Conservation (phyloP, 768 basidiomycete species). For the Agaricus blazei region DNA sequence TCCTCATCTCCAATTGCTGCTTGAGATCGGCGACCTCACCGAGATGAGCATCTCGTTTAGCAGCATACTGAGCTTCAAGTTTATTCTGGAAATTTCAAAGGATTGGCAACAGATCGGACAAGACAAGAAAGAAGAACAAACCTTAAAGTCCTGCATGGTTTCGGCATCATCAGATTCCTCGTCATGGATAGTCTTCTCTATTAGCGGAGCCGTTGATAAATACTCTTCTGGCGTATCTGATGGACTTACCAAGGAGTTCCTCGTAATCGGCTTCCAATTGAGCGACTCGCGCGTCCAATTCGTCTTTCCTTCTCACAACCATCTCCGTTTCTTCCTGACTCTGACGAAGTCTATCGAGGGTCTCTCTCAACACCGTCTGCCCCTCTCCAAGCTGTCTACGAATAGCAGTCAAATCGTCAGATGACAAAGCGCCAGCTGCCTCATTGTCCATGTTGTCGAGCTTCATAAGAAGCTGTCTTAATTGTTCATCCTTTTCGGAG, state of each 20-base stretch:
- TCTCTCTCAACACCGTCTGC: conserved; percentile 80
- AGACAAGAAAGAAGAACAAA: conserved; percentile 14
- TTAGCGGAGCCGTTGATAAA: conserved; percentile 4
- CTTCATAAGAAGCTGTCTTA: conserved; percentile 79
- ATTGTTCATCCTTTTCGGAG: conserved; percentile 93
- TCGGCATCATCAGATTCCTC: conserved; percentile 83
- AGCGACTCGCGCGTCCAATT: conserved; percentile 77
- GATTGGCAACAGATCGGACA: conserved; percentile 5
- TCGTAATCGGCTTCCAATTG: conserved; percentile 93
- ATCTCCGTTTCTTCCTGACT: conserved; percentile 92
- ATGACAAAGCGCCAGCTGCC: conserved; percentile 54
- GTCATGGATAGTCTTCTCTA: conserved; percentile 90
- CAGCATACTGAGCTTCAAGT: conserved; percentile 89
- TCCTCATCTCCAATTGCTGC: conserved; percentile 83
- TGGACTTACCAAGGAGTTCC: conserved; percentile 78
- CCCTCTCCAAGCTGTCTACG: conserved; percentile 87
- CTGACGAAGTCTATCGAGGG: conserved; percentile 83
- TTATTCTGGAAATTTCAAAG: conserved; percentile 55
- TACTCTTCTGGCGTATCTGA: background rate
- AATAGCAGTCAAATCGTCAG: conserved; percentile 77
- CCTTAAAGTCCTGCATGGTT: conserved; percentile 91
- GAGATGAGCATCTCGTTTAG: conserved; percentile 85
- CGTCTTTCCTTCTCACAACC: conserved; percentile 74
- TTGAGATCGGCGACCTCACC: conserved; percentile 83
- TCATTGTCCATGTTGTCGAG: conserved; percentile 69